Conservation (phyloP, 345 rosid species). For the Murraya paniculata region DNA sequence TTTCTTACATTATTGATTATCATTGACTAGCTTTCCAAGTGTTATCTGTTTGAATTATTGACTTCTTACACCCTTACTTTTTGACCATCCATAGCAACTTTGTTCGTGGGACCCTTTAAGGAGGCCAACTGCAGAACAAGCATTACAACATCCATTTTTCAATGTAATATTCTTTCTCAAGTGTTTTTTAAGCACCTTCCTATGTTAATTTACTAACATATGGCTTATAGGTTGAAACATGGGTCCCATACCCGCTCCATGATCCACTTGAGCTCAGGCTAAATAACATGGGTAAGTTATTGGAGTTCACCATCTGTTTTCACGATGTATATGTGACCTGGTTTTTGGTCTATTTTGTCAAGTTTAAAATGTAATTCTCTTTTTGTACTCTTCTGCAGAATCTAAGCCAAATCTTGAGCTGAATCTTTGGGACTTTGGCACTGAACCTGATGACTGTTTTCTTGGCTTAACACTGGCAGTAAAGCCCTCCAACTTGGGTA, state of each 20-base stretch:
- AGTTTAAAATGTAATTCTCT: slow-evolving; percentile 7
- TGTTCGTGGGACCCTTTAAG: slow-evolving; percentile 88
- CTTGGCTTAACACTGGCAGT: slow-evolving; percentile 90
- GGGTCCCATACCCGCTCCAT: slow-evolving; percentile 61
- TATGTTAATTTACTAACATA: slow-evolving; percentile 21
- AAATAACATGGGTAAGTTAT: slow-evolving; percentile 60
- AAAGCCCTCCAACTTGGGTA: slow-evolving; percentile 76
- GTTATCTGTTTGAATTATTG: background rate
- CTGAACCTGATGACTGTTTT: slow-evolving; percentile 82
- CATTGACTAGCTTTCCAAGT: background rate
- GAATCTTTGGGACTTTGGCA: slow-evolving; percentile 85
- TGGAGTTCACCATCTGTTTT: slow-evolving; percentile 4
- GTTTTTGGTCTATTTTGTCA: background rate
- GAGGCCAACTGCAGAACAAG: slow-evolving; percentile 92
- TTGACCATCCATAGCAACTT: slow-evolving; percentile 48
- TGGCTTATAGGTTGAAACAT: slow-evolving; percentile 46
- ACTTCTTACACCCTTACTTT: slow-evolving; percentile 7
- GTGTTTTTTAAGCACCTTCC: slow-evolving; percentile 13
- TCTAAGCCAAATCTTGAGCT: slow-evolving; percentile 87
- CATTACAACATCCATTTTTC: slow-evolving; percentile 88
- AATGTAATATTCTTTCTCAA: slow-evolving; percentile 44
- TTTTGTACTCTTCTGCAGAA: slow-evolving; percentile 35
- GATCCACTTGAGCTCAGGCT: slow-evolving; percentile 80
- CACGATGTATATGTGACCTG: background rate
- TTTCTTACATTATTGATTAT: background rate